Conservation (phyloP, 2,329 filamentous ascomycete genomes). For the Aureobasidium subglaciale region DNA sequence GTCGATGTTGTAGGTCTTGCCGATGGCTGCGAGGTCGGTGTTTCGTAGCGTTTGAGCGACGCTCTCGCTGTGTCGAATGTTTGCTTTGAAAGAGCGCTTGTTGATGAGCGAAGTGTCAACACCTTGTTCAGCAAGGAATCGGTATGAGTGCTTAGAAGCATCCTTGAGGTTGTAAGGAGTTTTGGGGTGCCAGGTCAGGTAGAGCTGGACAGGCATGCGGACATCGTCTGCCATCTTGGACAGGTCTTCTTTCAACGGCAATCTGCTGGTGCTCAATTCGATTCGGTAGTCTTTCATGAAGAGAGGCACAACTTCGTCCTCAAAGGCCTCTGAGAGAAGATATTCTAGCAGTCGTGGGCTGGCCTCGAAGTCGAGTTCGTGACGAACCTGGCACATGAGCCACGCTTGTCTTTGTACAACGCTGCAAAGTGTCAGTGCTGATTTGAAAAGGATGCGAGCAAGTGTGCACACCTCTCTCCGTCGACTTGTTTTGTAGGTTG, state of each 20-base stretch:
- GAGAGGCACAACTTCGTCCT: neutral
- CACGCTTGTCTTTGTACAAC: conserved; percentile 88
- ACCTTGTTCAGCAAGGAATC: neutral
- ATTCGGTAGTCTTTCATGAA: conserved; percentile 1
- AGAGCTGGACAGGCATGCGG: neutral
- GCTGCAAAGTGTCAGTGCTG: conserved; percentile 40
- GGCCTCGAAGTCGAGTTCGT: conserved; percentile 7
- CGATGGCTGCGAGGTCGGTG: conserved; percentile 3
- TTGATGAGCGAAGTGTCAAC: neutral
- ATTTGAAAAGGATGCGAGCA: neutral
- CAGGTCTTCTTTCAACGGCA: neutral
- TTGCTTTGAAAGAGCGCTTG: conserved; percentile 3
- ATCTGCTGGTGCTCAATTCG: neutral
- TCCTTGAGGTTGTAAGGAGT: conserved; percentile 6
- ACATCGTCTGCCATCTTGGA: neutral
- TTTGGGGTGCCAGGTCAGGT: conserved; percentile 13
- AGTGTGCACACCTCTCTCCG: conserved; percentile 64
- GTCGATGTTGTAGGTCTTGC: conserved; percentile 12
- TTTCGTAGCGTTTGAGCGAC: neutral
- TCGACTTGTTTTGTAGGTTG: conserved; percentile 71
- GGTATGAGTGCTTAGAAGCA: neutral
- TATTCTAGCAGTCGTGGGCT: neutral
- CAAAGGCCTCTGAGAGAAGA: neutral
- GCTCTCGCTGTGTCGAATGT: neutral
- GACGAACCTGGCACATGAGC: conserved; percentile 50